Conservation (phyloP, 768 basidiomycete genomes). For the Lactifluus piperatus region DNA sequence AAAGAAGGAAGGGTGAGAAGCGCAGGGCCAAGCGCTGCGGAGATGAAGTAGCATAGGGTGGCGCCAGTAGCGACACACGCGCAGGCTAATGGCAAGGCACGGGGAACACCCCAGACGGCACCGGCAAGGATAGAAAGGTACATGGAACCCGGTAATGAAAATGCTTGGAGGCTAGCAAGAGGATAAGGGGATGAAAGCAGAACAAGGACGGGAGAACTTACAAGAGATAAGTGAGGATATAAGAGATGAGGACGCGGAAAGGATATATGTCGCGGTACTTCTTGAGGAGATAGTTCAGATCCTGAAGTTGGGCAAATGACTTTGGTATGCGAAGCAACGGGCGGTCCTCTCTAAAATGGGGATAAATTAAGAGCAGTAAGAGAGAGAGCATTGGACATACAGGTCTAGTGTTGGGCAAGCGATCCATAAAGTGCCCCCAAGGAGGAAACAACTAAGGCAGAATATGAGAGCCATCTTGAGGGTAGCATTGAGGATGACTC, state of each 20-base stretch:
- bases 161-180: slow-evolving; percentile 76
- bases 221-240: slow-evolving; percentile 88
- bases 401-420: slow-evolving; percentile 72
- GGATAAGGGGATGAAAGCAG: not conserved
- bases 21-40: slow-evolving; percentile 86
- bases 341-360: slow-evolving; percentile 58
- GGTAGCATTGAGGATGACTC: slow-evolving; percentile 68
- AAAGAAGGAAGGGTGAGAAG: slow-evolving; percentile 81
- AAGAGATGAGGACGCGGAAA: slow-evolving; percentile 77
- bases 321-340: slow-evolving; percentile 74
- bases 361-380: slow-evolving; percentile 1
- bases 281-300: slow-evolving; percentile 76
- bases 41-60: slow-evolving; percentile 86
- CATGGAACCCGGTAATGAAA: slow-evolving; percentile 95
- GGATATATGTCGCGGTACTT: slow-evolving; percentile 90
- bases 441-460: slow-evolving; percentile 51
- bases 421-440: slow-evolving; percentile 73
- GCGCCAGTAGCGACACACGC: slow-evolving; percentile 88
- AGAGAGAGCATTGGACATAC: slow-evolving; percentile 37
- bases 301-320: slow-evolving; percentile 80
- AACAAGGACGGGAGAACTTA: slow-evolving; percentile 35
- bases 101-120: slow-evolving; percentile 86
- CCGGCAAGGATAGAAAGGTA: slow-evolving; percentile 95
- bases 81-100: slow-evolving; percentile 85
- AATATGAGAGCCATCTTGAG: slow-evolving; percentile 82